Evolutionary conservation across 163 green algal genomes (phyloP).

Genomic region (Scenedesmus sp.): DNA sequence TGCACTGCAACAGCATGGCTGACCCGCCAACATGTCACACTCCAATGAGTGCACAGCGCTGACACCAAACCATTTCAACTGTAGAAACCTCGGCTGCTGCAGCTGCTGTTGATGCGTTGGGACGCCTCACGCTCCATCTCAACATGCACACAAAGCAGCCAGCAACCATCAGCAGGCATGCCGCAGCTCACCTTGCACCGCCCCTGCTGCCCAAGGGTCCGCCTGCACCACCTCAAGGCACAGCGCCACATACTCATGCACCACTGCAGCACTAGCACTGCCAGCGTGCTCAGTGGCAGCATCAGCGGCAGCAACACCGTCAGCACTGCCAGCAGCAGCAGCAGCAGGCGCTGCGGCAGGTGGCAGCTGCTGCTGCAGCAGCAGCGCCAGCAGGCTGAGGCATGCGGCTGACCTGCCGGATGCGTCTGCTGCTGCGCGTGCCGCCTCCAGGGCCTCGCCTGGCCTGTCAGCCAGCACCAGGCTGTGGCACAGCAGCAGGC

Average conservation of each 20-base stretch:
- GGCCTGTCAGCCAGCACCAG: slow-evolving; percentile 15
- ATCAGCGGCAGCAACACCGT: too few species aligned
- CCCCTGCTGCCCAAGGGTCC: slow-evolving; percentile 31
- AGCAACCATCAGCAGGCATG: neutral
- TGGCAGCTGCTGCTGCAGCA: slow-evolving; percentile 4
- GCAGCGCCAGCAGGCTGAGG: slow-evolving; percentile 22
- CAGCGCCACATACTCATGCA: neutral
- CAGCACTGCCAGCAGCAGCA: neutral
- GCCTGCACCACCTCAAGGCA: slow-evolving; percentile 13
- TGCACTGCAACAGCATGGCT: too few species aligned
- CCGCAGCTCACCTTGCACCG: slow-evolving; percentile 25
- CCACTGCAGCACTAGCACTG: neutral
- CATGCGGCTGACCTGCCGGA: neutral
- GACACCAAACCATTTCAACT: too few species aligned
- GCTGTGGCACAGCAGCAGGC: slow-evolving; percentile 31
- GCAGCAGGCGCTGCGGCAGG: neutral
- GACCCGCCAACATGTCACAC: neutral
- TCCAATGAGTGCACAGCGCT: neutral
- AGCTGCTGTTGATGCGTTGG: too few species aligned
- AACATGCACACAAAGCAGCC: neutral
- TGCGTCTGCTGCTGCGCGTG: neutral
- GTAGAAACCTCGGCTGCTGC: too few species aligned
- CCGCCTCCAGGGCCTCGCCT: neutral
- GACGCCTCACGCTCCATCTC: neutral
- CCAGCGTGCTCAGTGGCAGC: neutral